Percentiles rank a stretch among this genome's conserved stretches.
phyloP scores from a whole-genome alignment of 2,329 filamentous ascomycete species.

The Cytospora chrysosperma region DNA sequence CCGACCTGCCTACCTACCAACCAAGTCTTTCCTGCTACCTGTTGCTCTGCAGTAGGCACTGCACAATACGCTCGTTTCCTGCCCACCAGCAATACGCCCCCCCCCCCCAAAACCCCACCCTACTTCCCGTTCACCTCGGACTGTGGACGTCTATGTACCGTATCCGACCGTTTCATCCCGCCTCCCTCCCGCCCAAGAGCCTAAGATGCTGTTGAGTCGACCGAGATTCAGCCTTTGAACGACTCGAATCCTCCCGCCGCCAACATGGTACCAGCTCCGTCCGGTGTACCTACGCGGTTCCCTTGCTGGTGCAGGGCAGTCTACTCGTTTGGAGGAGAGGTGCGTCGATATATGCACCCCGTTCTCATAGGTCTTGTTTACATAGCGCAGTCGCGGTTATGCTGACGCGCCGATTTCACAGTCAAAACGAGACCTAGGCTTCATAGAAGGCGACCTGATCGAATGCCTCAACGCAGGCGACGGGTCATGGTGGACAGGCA shows the following conservation, averaged over 20 bases:
- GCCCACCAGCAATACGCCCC: not conserved
- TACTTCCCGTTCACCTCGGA: not conserved
- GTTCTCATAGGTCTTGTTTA: not conserved
- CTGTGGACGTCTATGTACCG: not conserved
- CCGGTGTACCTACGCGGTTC: slow-evolving; percentile 71
- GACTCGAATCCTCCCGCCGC: slow-evolving; percentile 15
- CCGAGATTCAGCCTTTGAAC: slow-evolving; percentile 15
- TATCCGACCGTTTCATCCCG: slow-evolving; percentile 1
- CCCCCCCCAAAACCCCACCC: not conserved
- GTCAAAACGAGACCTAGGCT: slow-evolving; percentile 92
- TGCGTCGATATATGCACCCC: slow-evolving; percentile 33
- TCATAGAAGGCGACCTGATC: slow-evolving; percentile 96
- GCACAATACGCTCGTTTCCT: not conserved
- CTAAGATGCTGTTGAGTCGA: slow-evolving; percentile 23
- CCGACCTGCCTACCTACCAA: not conserved
- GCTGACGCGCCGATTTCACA: slow-evolving; percentile 36
- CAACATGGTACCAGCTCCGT: slow-evolving; percentile 55
- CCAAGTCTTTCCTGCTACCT: not conserved
- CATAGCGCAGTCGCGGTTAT: slow-evolving; percentile 1
- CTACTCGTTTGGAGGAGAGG: slow-evolving; percentile 92
- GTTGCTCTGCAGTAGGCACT: not conserved
- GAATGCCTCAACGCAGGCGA: slow-evolving; percentile 98
- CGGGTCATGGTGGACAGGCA: slow-evolving; percentile 97
- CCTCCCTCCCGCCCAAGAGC: slow-evolving; percentile 13
- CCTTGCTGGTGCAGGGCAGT: slow-evolving; percentile 90